Evolutionary conservation across 208 protist species (phyloP), one percentile per base, ranked within the genome.

Genomic region (Trichomonas tenax): DNA sequence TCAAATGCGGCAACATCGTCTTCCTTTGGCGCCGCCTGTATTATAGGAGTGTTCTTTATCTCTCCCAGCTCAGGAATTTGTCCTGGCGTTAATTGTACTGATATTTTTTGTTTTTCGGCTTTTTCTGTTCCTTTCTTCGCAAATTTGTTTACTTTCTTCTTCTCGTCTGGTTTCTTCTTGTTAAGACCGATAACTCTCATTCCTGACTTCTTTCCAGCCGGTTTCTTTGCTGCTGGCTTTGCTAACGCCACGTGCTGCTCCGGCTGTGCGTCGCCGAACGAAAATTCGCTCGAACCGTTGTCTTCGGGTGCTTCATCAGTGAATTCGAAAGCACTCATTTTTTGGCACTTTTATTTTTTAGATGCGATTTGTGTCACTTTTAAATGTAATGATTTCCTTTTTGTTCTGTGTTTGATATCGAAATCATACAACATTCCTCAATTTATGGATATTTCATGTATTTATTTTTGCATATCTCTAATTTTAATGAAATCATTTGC

Each of bases 251-350:
- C 21, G 4, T 84, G 81, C n/a, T 84, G n/a, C 34, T 34, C 36
- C 6, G 81, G 26, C 36, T 84, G 34, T 14, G 34, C 82, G 0
- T 34, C 34, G 40, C 82, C 82, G 82, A 89, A 89, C 23, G 38
- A n/a, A 46, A 89, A 89, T 46, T 89, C 82, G 8, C 34, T 44
- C 31, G 82, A 34, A 15, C 38, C 38, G 31, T 40, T 45, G 82
- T 89, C 44, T 49, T 48, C 86, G 11, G 86, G 86, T 38, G 86
- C 17, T 38, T 93, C 44, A 26, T 93, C 44, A 26, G 86, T 58
- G 17, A 93, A 93, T 51, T 44, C 86, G 46, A 93, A 93, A 51
- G 86, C 86, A 38, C 86, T 93, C 86, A 93, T 93, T 34, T 93
- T 10, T 89, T 46, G 3, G 0, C 15, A 89, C 46, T 51, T 51